A percentile compares a stretch with the other conserved stretches of the same genome.
Conservation (phyloP, 2,329 filamentous ascomycete species). For the Huntiella decipiens region DNA sequence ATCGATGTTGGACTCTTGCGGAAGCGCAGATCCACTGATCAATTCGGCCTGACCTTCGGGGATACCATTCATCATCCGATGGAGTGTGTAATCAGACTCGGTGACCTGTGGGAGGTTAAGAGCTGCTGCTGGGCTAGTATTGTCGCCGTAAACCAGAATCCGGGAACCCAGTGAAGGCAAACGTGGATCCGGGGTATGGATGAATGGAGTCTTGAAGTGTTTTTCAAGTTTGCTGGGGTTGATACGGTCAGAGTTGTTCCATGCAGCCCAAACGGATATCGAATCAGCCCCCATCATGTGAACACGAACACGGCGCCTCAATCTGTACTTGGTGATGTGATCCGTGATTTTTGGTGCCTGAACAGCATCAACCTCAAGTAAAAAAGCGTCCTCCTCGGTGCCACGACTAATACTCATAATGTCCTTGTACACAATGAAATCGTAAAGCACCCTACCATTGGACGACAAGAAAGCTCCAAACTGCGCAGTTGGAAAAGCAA, state of each 20-base stretch:
- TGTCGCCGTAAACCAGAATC: slow-evolving; percentile 18
- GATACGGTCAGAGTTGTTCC: slow-evolving; percentile 28
- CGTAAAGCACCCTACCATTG: slow-evolving; percentile 64
- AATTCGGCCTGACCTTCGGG: slow-evolving; percentile 76
- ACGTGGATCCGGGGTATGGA: slow-evolving; percentile 31
- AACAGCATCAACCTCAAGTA: slow-evolving; percentile 65
- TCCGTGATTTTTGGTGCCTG: slow-evolving; percentile 43
- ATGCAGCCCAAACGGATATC: slow-evolving; percentile 51
- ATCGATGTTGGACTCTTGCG: slow-evolving; percentile 81
- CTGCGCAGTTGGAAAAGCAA: slow-evolving; percentile 32
- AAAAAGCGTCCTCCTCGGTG: slow-evolving; percentile 21
- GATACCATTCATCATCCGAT: slow-evolving; percentile 62
- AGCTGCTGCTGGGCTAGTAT: slow-evolving; percentile 1
- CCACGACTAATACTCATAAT: slow-evolving; percentile 12
- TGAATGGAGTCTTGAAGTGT: slow-evolving; percentile 3
- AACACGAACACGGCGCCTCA: slow-evolving; percentile 60
- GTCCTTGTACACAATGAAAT: slow-evolving; percentile 69
- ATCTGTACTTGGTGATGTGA: slow-evolving; percentile 69
- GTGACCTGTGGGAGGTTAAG: not conserved
- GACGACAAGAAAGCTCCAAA: slow-evolving; percentile 80
- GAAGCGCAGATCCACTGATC: slow-evolving; percentile 48
- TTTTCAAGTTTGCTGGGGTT: not conserved
- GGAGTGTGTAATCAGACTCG: slow-evolving; percentile 41
- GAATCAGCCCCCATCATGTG: slow-evolving; percentile 46
- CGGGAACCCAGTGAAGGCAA: slow-evolving; percentile 38